phyloP scores from a whole-genome alignment of 495 filamentous ascomycete genomes.

The Rhypophila decipiens region DNA sequence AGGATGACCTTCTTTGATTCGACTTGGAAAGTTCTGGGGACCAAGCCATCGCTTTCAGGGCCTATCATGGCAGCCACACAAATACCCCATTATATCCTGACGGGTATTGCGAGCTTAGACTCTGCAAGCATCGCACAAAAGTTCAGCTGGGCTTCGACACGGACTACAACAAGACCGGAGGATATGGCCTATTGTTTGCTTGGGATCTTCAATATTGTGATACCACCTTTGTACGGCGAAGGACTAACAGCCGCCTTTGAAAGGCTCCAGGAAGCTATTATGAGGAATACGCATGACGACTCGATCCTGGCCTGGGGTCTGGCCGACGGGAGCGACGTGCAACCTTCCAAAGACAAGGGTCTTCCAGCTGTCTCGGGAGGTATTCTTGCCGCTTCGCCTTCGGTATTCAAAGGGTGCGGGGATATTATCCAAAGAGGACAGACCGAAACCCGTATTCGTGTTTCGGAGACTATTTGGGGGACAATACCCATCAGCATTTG shows the following conservation, averaged over 20 bases:
- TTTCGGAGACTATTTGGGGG: slow-evolving; percentile 4
- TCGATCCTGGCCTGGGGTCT: slow-evolving; percentile 18
- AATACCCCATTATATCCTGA: slow-evolving; percentile 6
- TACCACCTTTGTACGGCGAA: slow-evolving; percentile 11
- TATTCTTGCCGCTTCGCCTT: slow-evolving; percentile 2
- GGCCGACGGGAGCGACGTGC: neutral
- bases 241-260: slow-evolving; percentile 10
- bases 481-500: slow-evolving; percentile 2
- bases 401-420: slow-evolving; percentile 1
- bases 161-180: slow-evolving; percentile 8
- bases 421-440: neutral
- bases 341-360: neutral
- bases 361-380: neutral
- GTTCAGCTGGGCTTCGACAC: slow-evolving; percentile 13
- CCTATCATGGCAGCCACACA: slow-evolving; percentile 3
- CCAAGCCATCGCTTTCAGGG: neutral
- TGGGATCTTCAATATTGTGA: slow-evolving; percentile 13
- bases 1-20: slow-evolving; percentile 25
- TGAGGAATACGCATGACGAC: slow-evolving; percentile 7
- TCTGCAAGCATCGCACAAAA: slow-evolving; percentile 6
- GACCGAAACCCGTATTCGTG: slow-evolving; percentile 1
- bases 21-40: slow-evolving; percentile 17
- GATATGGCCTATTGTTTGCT: slow-evolving; percentile 17
- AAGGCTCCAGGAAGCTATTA: slow-evolving; percentile 12
- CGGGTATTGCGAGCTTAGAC: neutral